A percentile compares a stretch with the other conserved stretches of the same genome.
These are phyloP conservation scores for Cladosporium colombiae DNA, from an alignment of 2,329 filamentous ascomycete genomes.

Conservation along the genomic window DNA sequence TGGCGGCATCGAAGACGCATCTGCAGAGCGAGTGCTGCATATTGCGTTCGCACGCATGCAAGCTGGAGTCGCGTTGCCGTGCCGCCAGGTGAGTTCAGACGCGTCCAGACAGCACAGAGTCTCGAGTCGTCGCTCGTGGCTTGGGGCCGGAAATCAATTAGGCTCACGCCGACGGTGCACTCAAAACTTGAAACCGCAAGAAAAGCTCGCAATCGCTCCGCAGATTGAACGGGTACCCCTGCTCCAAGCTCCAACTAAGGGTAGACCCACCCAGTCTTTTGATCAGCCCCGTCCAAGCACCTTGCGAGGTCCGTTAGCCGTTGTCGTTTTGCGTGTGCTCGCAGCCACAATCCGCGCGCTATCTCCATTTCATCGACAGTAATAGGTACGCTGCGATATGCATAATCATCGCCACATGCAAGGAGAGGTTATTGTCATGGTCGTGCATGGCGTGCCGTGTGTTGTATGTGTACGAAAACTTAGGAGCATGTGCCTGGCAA, in stretches of 20 bases:
- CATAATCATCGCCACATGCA: conserved; percentile 2
- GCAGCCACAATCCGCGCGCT: not conserved
- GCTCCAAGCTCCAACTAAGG: not conserved
- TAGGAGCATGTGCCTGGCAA: not conserved
- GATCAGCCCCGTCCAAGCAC: conserved; percentile 6
- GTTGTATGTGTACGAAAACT: not conserved
- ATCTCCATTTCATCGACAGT: not conserved
- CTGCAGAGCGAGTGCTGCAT: conserved; percentile 2
- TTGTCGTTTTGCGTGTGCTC: not conserved
- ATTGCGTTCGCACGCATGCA: not conserved
- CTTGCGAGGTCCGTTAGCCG: not conserved
- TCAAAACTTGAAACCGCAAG: conserved; percentile 7
- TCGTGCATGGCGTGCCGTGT: not conserved
- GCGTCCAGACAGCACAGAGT: not conserved
- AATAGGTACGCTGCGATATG: not conserved
- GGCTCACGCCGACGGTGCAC: conserved; percentile 1
- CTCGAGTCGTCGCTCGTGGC: conserved; percentile 1
- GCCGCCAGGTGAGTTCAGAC: conserved; percentile 1
- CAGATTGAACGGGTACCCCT: conserved; percentile 16
- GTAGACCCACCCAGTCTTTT: conserved; percentile 2
- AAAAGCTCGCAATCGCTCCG: conserved; percentile 18
- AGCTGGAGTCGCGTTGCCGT: conserved; percentile 12
- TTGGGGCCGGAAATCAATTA: not conserved
- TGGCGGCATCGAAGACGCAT: not conserved
- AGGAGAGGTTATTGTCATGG: not conserved